These are phyloP conservation scores for Solanum lignicaule DNA, from an alignment of 257 asterid species.

Conservation along the genomic window DNA sequence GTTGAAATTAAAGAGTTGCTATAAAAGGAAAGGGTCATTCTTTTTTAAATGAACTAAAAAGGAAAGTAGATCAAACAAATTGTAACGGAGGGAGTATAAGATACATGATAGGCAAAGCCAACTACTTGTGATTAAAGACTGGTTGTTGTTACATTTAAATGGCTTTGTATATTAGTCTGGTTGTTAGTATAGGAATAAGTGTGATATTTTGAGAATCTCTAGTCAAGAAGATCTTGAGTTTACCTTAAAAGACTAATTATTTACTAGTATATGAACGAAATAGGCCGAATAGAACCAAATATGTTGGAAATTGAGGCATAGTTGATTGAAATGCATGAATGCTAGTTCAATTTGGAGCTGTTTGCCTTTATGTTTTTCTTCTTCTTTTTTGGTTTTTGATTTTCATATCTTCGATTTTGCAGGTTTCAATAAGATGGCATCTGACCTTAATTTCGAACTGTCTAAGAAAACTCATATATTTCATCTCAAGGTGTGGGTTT, in stretches of 20 bases:
- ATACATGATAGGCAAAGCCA: neutral
- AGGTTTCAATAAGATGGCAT: constrained; percentile 37
- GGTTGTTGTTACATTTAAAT: neutral
- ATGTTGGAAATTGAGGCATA: neutral
- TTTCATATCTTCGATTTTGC: constrained; percentile 1
- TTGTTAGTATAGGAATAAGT: neutral
- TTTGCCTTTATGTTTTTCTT: neutral
- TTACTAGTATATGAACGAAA: neutral
- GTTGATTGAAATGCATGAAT: neutral
- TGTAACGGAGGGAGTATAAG: neutral
- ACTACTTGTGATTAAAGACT: neutral
- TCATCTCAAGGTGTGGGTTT: constrained; percentile 68
- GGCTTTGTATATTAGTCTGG: neutral
- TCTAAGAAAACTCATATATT: constrained; percentile 56
- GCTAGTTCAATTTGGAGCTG: neutral
- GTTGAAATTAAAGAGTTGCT: neutral
- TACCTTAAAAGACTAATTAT: neutral
- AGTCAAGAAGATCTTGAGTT: neutral
- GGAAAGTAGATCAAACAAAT: neutral
- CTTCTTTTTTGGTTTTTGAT: neutral
- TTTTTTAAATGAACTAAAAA: neutral
- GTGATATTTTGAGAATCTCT: neutral
- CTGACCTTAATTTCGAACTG: constrained; percentile 37
- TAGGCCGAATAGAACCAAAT: neutral
- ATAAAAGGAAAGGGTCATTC: neutral